These are phyloP conservation scores for Linnemannia exigua DNA, from an alignment of 192 early-diverging fungal species.

Conservation along the genomic window DNA sequence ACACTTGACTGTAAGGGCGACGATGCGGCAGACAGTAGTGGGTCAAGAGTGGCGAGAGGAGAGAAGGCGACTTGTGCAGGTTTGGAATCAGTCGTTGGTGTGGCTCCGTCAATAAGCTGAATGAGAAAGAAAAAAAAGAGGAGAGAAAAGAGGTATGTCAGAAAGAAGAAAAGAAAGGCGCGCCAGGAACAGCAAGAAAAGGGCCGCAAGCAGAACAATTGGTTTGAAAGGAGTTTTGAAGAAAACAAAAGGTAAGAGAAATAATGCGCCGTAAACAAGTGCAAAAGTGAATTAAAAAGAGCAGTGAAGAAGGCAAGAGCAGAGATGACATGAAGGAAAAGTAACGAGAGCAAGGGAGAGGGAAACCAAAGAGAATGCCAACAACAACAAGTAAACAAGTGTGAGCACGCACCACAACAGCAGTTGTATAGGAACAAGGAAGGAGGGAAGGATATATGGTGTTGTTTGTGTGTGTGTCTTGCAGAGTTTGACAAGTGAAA, in stretches of 20 bases:
- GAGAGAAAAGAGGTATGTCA: neutral
- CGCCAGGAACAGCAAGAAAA: neutral
- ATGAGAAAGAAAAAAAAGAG: neutral
- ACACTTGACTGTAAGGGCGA: neutral
- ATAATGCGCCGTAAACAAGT: neutral
- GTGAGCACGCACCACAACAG: neutral
- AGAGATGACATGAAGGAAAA: neutral
- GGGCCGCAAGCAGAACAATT: neutral
- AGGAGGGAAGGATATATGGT: neutral
- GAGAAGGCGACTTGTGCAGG: neutral
- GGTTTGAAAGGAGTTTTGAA: neutral
- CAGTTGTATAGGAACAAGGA: neutral
- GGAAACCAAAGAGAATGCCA: neutral
- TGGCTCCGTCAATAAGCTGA: neutral
- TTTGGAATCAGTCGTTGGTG: slow-evolving; percentile 15
- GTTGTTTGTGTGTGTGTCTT: neutral
- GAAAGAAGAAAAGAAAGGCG: neutral
- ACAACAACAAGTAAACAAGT: too few species aligned
- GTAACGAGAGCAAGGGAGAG: neutral
- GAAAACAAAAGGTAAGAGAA: neutral
- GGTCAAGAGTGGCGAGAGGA: neutral
- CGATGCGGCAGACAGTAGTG: neutral
- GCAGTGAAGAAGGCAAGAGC: neutral
- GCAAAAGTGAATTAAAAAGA: too few species aligned
- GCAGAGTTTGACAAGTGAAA: neutral